phyloP scores from a whole-genome alignment of 257 asterid species.

The Solanum pennellii region DNA sequence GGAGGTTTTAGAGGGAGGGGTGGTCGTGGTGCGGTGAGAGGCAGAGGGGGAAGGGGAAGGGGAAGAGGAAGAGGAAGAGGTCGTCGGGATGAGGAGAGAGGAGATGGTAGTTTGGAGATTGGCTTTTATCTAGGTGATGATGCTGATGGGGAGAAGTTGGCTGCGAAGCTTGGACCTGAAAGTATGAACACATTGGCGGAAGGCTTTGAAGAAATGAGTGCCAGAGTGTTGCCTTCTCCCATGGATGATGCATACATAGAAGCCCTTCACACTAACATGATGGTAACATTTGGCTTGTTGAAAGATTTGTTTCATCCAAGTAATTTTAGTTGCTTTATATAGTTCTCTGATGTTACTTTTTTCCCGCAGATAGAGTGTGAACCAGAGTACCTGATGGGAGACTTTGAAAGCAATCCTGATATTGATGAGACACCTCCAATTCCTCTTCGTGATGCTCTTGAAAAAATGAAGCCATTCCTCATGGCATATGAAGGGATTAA shows the following conservation, averaged over 20 bases:
- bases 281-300: conserved; percentile 27
- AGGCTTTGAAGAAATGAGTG: conserved; percentile 51
- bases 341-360: neutral
- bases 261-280: conserved; percentile 56
- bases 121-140: conserved; percentile 39
- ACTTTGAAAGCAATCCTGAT: conserved; percentile 75
- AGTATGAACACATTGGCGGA: conserved; percentile 39
- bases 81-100: conserved; percentile 10
- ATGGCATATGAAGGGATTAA: conserved; percentile 71
- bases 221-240: conserved; percentile 59
- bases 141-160: conserved; percentile 51
- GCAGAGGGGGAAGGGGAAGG: conserved; percentile 11
- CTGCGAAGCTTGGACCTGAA: conserved; percentile 63
- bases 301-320: neutral
- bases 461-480: conserved; percentile 87
- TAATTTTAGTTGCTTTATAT: neutral
- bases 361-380: conserved; percentile 72
- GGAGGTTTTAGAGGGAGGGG: conserved; percentile 22
- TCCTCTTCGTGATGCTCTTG: conserved; percentile 69
- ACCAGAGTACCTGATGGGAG: conserved; percentile 77
- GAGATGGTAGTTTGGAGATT: conserved; percentile 20
- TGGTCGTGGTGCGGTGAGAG: conserved; percentile 22
- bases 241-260: conserved; percentile 49
- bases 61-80: conserved; percentile 13
- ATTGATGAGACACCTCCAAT: conserved; percentile 81